Conservation (phyloP, 2,329 filamentous ascomycete genomes). For the Sarocladiaceae sp. region DNA sequence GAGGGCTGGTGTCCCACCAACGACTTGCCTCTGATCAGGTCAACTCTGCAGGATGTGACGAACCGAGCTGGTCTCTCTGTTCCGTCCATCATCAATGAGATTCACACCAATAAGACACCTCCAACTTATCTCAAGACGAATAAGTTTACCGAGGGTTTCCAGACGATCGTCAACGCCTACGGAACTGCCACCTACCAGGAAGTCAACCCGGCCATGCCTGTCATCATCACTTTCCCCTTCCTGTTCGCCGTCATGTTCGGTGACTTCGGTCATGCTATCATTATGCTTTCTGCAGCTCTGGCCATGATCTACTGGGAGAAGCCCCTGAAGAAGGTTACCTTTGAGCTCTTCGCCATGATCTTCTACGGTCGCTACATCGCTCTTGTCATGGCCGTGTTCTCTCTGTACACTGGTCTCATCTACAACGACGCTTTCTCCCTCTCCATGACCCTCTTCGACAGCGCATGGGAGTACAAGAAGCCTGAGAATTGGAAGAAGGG, state of each 20-base stretch:
- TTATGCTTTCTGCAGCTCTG: conserved; percentile 76
- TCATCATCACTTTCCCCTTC: conserved; percentile 98
- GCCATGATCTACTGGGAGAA: conserved; percentile 98
- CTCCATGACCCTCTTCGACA: conserved; percentile 80
- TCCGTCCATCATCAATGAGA: conserved; percentile 96
- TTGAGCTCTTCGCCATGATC: conserved; percentile 96
- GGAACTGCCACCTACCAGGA: conserved; percentile 96
- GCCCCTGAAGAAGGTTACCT: conserved; percentile 81
- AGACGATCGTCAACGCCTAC: conserved; percentile 98
- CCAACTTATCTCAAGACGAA: conserved; percentile 98
- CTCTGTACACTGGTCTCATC: conserved; percentile 91
- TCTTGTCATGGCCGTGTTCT: conserved; percentile 95
- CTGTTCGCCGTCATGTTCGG: conserved; percentile 99
- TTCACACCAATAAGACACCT: conserved; percentile 93
- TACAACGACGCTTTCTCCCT: conserved; percentile 98
- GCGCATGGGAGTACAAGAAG: conserved; percentile 76
- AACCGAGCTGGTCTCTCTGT: conserved; percentile 94
- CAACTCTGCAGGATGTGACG: conserved; percentile 92
- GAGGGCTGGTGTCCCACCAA: conserved; percentile 97
- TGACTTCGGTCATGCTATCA: conserved; percentile 86
- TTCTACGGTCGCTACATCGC: conserved; percentile 99
- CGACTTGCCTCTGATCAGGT: conserved; percentile 80
- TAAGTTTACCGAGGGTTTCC: conserved; percentile 96
- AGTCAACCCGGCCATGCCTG: conserved; percentile 91
- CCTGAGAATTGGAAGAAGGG: conserved; percentile 62